phyloP scores from a whole-genome alignment of 2,329 filamentous ascomycete species.

The Zopfia rhizophila region DNA sequence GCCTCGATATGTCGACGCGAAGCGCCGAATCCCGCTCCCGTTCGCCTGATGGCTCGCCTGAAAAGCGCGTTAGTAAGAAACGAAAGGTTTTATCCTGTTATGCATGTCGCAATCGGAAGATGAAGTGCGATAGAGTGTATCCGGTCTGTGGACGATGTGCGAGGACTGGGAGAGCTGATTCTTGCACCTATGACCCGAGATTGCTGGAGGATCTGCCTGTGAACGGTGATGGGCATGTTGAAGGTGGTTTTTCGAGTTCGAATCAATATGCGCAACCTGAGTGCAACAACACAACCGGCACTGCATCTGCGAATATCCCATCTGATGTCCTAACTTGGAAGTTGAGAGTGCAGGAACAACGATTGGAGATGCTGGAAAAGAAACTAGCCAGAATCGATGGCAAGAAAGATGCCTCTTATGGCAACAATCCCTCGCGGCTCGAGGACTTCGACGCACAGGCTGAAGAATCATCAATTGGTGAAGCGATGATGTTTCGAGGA shows the following conservation, averaged over 20 bases:
- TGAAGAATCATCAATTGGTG: conserved; percentile 32
- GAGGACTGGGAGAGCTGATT: conserved; percentile 54
- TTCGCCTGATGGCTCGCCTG: conserved; percentile 41
- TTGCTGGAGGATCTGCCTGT: conserved; percentile 42
- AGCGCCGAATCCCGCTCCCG: conserved; percentile 44
- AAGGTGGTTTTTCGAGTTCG: conserved; percentile 24
- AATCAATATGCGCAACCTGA: conserved; percentile 12
- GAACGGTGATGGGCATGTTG: conserved; percentile 36
- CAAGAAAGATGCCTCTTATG: conserved; percentile 16
- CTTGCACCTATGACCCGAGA: conserved; percentile 54
- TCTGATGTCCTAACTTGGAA: conserved; percentile 40
- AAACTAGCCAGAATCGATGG: conserved; percentile 37
- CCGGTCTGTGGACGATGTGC: conserved; percentile 58
- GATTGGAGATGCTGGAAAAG: conserved; percentile 43
- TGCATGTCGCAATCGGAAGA: conserved; percentile 58
- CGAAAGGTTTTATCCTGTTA: conserved; percentile 60
- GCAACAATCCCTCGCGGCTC: conserved; percentile 23
- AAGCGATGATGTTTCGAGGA: conserved; percentile 56
- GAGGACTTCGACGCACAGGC: conserved; percentile 17
- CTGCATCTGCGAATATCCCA: conserved; percentile 9
- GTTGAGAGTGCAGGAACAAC: conserved; percentile 41
- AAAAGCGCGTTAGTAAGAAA: conserved; percentile 55
- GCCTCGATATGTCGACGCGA: conserved; percentile 37
- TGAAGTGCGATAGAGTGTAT: conserved; percentile 59
- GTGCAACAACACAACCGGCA: conserved; percentile 12